Base-by-base conservation (phyloP, 2,329 filamentous ascomycete species). In the Aspergillus clavatus region DNA sequence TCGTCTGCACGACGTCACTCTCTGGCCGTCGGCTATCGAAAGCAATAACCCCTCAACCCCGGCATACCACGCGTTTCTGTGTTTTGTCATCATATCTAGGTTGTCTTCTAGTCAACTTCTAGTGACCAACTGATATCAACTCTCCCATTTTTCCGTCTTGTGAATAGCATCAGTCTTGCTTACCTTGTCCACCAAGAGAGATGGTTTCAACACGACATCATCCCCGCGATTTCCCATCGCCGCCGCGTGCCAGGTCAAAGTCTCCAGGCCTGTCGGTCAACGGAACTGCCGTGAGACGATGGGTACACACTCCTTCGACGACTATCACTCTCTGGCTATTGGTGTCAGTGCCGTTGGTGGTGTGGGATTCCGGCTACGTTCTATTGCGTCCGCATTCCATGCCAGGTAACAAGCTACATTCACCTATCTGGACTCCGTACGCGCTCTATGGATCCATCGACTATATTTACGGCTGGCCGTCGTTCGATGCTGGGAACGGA, bases 291-390 rank as follows among this genome's bases (percentile, higher is more conserved):
- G 47, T 52, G 24, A 60, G 60, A 38, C 60, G 57, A 62, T 66
- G 81, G 79, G 71, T 76, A 8, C 82, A 86, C 59, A 81, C 76
- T 0, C 79, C 81, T 3, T 78, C 78, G 10, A 76, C 76, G 41
- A 60, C 81, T 10, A 73, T 80, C 18, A 76, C 88, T 35, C 54
- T 82, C 52, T 95, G 89, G 89, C 75, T 95, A 21, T 68, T 76
- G 47, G 52, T 91, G 50, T 89, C 86, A 16, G 70, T 93, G 12
- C 87, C 87, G 1, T 77, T 94, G 48, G 87, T 95, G 39, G 61
- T 80, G 40, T 95, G 89, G 89, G 89, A 95, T 70, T 80, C 79
- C 23, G 72, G 74, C 46, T 95, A 95, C 71, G 81, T 95, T 29
- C 73, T 95, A 38, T 72, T 87, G 43, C 86, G 89, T 16, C 89